Evolutionary conservation across 495 filamentous ascomycete genomes (phyloP).

Genomic region (Podospora sp.): DNA sequence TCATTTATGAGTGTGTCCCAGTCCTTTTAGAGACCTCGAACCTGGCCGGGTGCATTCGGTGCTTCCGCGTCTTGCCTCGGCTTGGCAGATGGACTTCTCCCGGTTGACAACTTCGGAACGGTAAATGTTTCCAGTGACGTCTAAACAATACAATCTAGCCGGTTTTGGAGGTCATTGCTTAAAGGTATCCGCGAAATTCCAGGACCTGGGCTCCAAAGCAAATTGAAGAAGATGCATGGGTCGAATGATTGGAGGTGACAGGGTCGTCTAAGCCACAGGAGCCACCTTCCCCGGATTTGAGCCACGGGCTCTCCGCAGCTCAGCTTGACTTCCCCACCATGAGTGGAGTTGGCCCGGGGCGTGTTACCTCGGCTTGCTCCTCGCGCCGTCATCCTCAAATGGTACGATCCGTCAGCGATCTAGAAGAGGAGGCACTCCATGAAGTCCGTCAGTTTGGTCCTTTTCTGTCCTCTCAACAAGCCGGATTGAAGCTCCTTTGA

Average conservation of each 20-base stretch:
- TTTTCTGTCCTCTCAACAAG: constrained; percentile 8
- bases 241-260: too few species aligned
- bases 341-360: neutral
- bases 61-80: neutral
- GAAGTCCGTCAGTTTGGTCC: neutral
- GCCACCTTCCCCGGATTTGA: neutral
- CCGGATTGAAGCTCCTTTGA: neutral
- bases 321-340: neutral
- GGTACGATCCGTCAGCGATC: neutral
- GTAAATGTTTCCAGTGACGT: neutral
- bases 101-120: neutral
- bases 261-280: neutral
- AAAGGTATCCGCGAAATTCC: neutral
- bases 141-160: neutral
- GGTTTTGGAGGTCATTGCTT: neutral
- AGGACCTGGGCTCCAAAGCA: neutral
- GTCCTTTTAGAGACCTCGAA: too few species aligned
- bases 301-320: neutral
- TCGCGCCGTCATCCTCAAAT: neutral
- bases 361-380: neutral
- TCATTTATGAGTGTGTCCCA: too few species aligned
- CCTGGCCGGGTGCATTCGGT: neutral
- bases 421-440: neutral
- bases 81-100: neutral
- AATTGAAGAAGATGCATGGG: neutral